Conservation (phyloP, 2,329 filamentous ascomycete species). For the Tolypocladium nubicola region DNA sequence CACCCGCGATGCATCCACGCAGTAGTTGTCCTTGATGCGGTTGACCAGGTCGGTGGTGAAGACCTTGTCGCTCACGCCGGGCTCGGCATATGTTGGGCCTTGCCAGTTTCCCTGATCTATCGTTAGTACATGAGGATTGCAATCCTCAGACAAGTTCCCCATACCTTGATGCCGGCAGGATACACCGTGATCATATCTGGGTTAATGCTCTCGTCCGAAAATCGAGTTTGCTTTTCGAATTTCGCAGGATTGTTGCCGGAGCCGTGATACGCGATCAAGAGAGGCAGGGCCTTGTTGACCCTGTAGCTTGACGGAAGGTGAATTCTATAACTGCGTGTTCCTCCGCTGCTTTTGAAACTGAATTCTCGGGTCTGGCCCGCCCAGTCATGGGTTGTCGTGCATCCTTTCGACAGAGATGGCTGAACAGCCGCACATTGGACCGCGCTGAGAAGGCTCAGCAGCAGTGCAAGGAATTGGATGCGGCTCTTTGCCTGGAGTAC, state of each 20-base stretch:
- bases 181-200: slow-evolving; percentile 28
- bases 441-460: background rate
- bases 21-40: slow-evolving; percentile 24
- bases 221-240: slow-evolving; percentile 22
- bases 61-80: slow-evolving; percentile 23
- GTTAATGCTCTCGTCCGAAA: slow-evolving; percentile 28
- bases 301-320: slow-evolving; percentile 20
- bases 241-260: slow-evolving; percentile 21
- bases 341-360: slow-evolving; percentile 11
- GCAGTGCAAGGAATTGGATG: background rate
- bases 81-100: slow-evolving; percentile 22
- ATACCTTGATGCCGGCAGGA: slow-evolving; percentile 29
- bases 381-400: slow-evolving; percentile 9
- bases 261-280: slow-evolving; percentile 38
- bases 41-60: slow-evolving; percentile 33
- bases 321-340: slow-evolving; percentile 8
- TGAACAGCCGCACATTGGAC: background rate
- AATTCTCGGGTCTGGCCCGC: slow-evolving; percentile 10
- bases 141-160: background rate
- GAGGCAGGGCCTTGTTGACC: slow-evolving; percentile 19
- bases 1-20: slow-evolving; percentile 27
- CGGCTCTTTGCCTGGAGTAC: background rate
- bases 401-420: slow-evolving; percentile 4
- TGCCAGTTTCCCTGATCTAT: slow-evolving; percentile 26
- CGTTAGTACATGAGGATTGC: background rate